Percentiles rank a stretch among this genome's conserved stretches.
phyloP scores from a whole-genome alignment of 345 rosid species.

The Lepidium aucheri region DNA sequence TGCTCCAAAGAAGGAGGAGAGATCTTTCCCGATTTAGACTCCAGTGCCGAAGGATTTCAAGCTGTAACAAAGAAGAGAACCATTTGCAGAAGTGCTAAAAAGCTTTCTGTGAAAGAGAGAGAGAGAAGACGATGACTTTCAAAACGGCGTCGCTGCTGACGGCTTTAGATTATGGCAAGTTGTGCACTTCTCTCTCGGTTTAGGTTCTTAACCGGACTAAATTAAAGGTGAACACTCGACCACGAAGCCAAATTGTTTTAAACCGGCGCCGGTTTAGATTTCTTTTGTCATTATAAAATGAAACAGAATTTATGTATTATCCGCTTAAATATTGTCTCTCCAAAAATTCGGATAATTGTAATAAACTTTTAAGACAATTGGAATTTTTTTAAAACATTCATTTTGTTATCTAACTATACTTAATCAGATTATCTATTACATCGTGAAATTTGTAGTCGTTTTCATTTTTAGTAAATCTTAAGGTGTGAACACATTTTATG shows the following conservation, averaged over 20 bases:
- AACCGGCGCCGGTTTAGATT: background rate
- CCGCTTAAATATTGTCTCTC: too few species aligned
- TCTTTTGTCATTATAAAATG: too few species aligned
- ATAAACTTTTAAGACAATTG: too few species aligned
- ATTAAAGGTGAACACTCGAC: background rate
- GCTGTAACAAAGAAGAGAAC: slow-evolving; percentile 7
- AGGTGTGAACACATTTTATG: background rate
- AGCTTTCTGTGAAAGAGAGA: slow-evolving; percentile 6
- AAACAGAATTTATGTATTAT: too few species aligned
- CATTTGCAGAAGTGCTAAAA: slow-evolving; percentile 18
- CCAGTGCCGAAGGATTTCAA: background rate
- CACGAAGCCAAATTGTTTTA: background rate
- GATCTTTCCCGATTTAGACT: background rate
- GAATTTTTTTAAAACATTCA: too few species aligned
- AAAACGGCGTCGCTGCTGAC: slow-evolving; percentile 10
- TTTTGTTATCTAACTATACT: too few species aligned
- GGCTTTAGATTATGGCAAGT: slow-evolving; percentile 1
- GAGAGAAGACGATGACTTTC: slow-evolving; percentile 22
- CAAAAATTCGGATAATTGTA: too few species aligned
- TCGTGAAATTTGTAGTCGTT: background rate
- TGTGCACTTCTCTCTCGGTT: slow-evolving; percentile 10
- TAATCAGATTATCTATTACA: too few species aligned
- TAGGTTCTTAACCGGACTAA: background rate
- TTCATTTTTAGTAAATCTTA: background rate
- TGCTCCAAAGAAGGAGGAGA: background rate